Base-by-base conservation (phyloP, 805 yeast species). In the Yarrowia hollandica region DNA sequence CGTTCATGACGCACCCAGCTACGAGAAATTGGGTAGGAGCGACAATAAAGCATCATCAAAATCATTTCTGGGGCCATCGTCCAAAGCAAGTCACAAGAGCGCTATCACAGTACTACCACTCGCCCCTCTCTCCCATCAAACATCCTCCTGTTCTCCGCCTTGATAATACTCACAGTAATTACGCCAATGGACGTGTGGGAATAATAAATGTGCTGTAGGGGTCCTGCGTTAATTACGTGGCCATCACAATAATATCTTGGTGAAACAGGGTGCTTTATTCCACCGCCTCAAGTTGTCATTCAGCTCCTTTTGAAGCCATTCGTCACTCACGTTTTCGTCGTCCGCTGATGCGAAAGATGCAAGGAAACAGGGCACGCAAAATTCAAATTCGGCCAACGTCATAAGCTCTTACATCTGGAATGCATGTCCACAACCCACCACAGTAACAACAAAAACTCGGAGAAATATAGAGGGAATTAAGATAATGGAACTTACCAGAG, bases 331-430 rank as follows among this genome's bases (percentile, higher is more conserved):
- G 38, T 31, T 48, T 15, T 33, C 14, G 55, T 48, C 55, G 55
- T 48, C 55, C 55, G 55, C 55, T 48, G 55, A 33, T 48, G 55
- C 39, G 55, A 48, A 33, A 48, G 55, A 48, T 48, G 55, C 22
- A 11, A 46, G 39, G 30, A 41, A 26, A 25, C 31, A 16, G 39
- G 33, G 39, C 21, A 33, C 22, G 55, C 55, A 48, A 48, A 44
- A 48, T 48, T 48, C 55, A 48, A 48, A 31, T 33, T 31, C 14
- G 30, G 39, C 15, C 38, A 22, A 16, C 39, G 55, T 33, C 55
- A 22, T 15, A 48, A 16, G 35, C 39, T 48, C 30, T 48, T 33
- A 48, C 55, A 48, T 31, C 30, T 22, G 38, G 38, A 28, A 48
- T 48, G 55, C 54, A 44, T 12, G 19, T 14, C 37, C 15, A 37